Percentiles rank a stretch among this genome's conserved stretches.
These are phyloP conservation scores for Hemerocallis citrina DNA, from an alignment of 106 monocot species.

Conservation along the genomic window DNA sequence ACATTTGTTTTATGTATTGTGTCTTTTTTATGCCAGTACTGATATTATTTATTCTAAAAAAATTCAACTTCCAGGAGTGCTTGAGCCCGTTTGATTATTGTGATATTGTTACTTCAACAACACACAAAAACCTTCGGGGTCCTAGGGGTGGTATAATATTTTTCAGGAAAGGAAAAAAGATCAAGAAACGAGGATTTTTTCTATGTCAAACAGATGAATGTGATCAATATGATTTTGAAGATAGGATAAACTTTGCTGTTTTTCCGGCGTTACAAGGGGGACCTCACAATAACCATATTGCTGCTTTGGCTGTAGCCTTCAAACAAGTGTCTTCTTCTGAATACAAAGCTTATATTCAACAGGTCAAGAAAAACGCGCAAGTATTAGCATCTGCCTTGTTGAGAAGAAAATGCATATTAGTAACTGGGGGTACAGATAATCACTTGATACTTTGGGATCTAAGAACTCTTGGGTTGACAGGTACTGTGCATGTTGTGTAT, in stretches of 20 bases:
- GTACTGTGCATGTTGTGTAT: conserved; percentile 11
- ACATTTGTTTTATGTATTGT: background rate
- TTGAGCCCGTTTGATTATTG: conserved; percentile 60
- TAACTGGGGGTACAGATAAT: conserved; percentile 90
- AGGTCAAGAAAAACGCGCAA: conserved; percentile 89
- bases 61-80: conserved; percentile 40
- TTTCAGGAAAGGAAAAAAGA: conserved; percentile 73
- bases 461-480: conserved; percentile 85
- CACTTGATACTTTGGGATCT: conserved; percentile 92
- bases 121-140: conserved; percentile 66
- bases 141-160: conserved; percentile 90
- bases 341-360: conserved; percentile 81
- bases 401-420: conserved; percentile 82
- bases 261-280: conserved; percentile 91
- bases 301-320: conserved; percentile 74
- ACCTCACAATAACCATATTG: conserved; percentile 92
- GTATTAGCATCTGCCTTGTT: conserved; percentile 70
- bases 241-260: conserved; percentile 82
- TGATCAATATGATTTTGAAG: conserved; percentile 80
- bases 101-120: conserved; percentile 71
- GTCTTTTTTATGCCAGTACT: background rate
- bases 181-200: conserved; percentile 36
- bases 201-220: conserved; percentile 45
- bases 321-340: conserved; percentile 77
- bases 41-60: background rate